Percentiles rank a stretch among this genome's conserved stretches.
phyloP scores from a whole-genome alignment of 2,329 filamentous ascomycete genomes.

The Metarhizium robertsii region DNA sequence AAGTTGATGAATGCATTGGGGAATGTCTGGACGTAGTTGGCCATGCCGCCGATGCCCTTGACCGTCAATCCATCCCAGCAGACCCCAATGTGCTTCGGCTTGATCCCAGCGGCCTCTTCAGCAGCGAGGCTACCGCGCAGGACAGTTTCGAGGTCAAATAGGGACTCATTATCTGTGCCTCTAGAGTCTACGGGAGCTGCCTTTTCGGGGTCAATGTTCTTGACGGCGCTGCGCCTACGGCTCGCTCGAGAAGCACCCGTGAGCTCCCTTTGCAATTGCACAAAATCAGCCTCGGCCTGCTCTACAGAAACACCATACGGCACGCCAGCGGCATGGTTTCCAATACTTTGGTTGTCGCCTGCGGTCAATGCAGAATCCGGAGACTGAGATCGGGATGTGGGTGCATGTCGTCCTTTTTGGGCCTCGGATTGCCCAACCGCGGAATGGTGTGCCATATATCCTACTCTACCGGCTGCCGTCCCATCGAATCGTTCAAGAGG shows the following conservation, averaged over 20 bases:
- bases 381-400: neutral
- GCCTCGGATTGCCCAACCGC: neutral
- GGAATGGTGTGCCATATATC: neutral
- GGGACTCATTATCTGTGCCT: conserved; percentile 30
- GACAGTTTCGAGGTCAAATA: conserved; percentile 68
- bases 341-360: neutral
- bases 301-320: conserved; percentile 51
- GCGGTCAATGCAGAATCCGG: neutral
- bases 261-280: conserved; percentile 53
- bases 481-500: too few species aligned
- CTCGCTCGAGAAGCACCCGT: conserved; percentile 47
- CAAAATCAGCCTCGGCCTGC: conserved; percentile 62
- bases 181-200: conserved; percentile 25
- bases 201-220: conserved; percentile 49
- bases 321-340: neutral
- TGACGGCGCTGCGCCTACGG: conserved; percentile 15
- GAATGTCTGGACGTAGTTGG: conserved; percentile 67
- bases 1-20: conserved; percentile 69
- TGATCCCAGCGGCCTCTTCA: conserved; percentile 69
- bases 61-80: conserved; percentile 73
- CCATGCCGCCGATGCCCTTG: conserved; percentile 62
- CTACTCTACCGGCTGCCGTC: neutral
- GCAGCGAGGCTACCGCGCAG: conserved; percentile 63
- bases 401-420: neutral
- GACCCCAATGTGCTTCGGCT: conserved; percentile 69